A percentile compares a stretch with the other conserved stretches of the same genome.
These are phyloP conservation scores for Didymella sp. DNA, from an alignment of 2,329 filamentous ascomycete species.

Conservation along the genomic window DNA sequence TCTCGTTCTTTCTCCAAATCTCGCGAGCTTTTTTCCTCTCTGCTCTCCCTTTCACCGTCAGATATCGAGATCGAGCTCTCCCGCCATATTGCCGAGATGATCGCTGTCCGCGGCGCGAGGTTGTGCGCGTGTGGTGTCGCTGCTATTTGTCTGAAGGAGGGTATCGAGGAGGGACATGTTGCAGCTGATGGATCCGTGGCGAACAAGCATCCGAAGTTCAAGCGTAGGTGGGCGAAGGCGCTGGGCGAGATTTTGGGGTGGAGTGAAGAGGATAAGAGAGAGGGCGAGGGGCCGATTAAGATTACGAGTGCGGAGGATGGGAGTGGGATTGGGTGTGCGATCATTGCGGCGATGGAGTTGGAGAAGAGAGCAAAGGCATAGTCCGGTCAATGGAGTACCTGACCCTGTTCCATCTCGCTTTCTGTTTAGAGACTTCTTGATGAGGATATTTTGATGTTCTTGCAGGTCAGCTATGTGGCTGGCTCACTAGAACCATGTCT, in stretches of 20 bases:
- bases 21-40: slow-evolving; percentile 29
- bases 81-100: slow-evolving; percentile 40
- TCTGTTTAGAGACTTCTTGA: no score
- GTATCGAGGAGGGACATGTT: slow-evolving; percentile 43
- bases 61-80: slow-evolving; percentile 39
- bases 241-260: slow-evolving; percentile 50
- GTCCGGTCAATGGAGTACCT: no score
- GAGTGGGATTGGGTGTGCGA: slow-evolving; percentile 50
- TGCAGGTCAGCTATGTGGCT: no score
- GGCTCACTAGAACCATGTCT: no score
- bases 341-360: slow-evolving; percentile 45
- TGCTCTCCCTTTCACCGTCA: slow-evolving; percentile 28
- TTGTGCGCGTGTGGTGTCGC: slow-evolving; percentile 50
- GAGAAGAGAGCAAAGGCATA: slow-evolving; percentile 20
- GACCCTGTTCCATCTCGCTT: no score
- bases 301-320: slow-evolving; percentile 53
- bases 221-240: slow-evolving; percentile 50
- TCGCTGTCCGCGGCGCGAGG: slow-evolving; percentile 46
- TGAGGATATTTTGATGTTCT: no score
- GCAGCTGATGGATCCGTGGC: slow-evolving; percentile 51
- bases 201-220: slow-evolving; percentile 53
- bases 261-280: slow-evolving; percentile 24
- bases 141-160: slow-evolving; percentile 47
- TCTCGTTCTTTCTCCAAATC: slow-evolving; percentile 29
- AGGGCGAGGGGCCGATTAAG: slow-evolving; percentile 44